Conservation (phyloP, 2,329 filamentous ascomycete species). For the Plenodomus lindquistii region DNA sequence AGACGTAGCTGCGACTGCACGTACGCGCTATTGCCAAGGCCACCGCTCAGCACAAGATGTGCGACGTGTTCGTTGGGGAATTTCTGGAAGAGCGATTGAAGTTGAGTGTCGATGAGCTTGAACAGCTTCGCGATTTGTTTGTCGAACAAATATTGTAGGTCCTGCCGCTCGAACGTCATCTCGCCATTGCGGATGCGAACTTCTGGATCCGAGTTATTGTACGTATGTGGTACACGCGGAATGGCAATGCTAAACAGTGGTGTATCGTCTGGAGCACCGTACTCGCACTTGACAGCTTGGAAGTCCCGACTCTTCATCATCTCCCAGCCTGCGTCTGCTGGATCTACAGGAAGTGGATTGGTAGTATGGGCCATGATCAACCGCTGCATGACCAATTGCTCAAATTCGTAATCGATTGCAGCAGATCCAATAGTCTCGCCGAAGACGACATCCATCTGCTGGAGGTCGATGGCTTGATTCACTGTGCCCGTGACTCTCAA, state of each 20-base stretch:
- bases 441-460: constrained; percentile 45
- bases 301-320: constrained; percentile 48
- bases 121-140: constrained; percentile 42
- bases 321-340: constrained; percentile 45
- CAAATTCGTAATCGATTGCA: constrained; percentile 47
- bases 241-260: constrained; percentile 43
- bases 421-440: constrained; percentile 49
- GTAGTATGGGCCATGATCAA: constrained; percentile 34
- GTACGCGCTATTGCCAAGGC: constrained; percentile 49
- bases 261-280: constrained; percentile 43
- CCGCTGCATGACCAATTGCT: constrained; percentile 37
- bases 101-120: constrained; percentile 41
- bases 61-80: constrained; percentile 34
- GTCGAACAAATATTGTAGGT: constrained; percentile 42
- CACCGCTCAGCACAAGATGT: constrained; percentile 49
- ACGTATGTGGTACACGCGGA: constrained; percentile 36
- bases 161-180: constrained; percentile 39
- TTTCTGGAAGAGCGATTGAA: constrained; percentile 33
- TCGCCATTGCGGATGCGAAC: constrained; percentile 39
- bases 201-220: constrained; percentile 35
- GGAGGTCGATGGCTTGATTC: constrained; percentile 32
- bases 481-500: constrained; percentile 38
- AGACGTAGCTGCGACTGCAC: constrained; percentile 42
- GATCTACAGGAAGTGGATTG: constrained; percentile 31
- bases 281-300: constrained; percentile 48